Evolutionary conservation across 345 rosid genomes (phyloP).

Genomic region (Cardamine chenopodiifolia): DNA sequence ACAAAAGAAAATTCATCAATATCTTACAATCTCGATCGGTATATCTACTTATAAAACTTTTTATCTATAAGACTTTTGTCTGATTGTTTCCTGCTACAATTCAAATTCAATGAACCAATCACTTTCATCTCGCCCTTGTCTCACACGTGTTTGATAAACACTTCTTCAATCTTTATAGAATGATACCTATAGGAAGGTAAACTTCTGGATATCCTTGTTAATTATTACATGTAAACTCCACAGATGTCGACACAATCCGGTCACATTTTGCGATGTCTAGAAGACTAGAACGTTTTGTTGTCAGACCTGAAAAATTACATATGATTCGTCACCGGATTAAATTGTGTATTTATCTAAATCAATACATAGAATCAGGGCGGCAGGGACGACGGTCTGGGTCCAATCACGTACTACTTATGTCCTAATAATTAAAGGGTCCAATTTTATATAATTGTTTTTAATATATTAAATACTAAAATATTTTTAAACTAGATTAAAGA

Average conservation of each 20-base stretch:
- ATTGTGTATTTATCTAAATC: neutral
- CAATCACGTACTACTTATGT: no score
- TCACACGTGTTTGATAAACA: slow-evolving; percentile 34
- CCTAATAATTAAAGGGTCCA: no score
- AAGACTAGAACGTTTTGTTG: neutral
- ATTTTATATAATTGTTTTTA: no score
- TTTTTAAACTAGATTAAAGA: no score
- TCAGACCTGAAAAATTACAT: neutral
- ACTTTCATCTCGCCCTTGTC: slow-evolving; percentile 15
- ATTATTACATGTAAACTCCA: neutral
- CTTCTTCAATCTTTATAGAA: neutral
- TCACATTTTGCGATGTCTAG: neutral
- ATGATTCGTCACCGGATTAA: neutral
- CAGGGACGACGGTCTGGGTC: no score
- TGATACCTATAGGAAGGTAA: neutral
- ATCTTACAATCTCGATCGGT: neutral
- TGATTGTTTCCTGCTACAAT: slow-evolving; percentile 1
- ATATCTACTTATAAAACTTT: neutral
- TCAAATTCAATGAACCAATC: slow-evolving; percentile 31
- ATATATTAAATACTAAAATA: no score
- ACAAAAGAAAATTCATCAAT: neutral
- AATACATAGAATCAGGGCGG: neutral
- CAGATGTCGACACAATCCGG: neutral
- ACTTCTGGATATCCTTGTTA: neutral
- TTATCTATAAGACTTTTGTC: slow-evolving; percentile 9